Evolutionary conservation across 148 eudicot species (phyloP).

Genomic region (Talinum fruticosum): DNA sequence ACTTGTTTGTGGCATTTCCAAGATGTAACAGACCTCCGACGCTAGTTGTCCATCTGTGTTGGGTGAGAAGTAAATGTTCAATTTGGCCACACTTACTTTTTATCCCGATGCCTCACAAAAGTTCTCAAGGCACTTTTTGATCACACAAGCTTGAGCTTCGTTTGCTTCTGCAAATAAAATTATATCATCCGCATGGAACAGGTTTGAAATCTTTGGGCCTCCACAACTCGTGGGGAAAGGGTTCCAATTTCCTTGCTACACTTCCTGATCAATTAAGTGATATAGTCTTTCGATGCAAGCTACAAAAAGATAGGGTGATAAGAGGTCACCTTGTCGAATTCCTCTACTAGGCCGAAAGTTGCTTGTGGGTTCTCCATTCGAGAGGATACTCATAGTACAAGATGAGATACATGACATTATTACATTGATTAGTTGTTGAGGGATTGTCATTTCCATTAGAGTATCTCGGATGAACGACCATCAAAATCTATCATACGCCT

Average conservation of each 20-base stretch:
- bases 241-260: not conserved
- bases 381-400: too few relatives aligned
- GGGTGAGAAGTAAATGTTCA: not conserved
- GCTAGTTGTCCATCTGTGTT: not conserved
- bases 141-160: not conserved
- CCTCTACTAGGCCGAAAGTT: not conserved
- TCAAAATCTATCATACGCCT: not conserved
- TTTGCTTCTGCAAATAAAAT: slow-evolving; percentile 5
- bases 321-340: not conserved
- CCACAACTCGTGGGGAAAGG: not conserved
- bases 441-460: not conserved
- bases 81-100: too few relatives aligned
- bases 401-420: not conserved
- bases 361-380: not conserved
- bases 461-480: not conserved
- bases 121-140: not conserved
- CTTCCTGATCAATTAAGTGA: not conserved
- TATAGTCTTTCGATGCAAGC: not conserved
- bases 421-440: not conserved
- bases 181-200: not conserved
- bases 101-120: not conserved
- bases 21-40: not conserved
- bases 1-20: not conserved
- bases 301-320: not conserved
- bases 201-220: not conserved